Evolutionary conservation across 176 grass and related monocot species (phyloP), one percentile per base, ranked within the genome.

Genomic region (Echinochloa phyllopogon): DNA sequence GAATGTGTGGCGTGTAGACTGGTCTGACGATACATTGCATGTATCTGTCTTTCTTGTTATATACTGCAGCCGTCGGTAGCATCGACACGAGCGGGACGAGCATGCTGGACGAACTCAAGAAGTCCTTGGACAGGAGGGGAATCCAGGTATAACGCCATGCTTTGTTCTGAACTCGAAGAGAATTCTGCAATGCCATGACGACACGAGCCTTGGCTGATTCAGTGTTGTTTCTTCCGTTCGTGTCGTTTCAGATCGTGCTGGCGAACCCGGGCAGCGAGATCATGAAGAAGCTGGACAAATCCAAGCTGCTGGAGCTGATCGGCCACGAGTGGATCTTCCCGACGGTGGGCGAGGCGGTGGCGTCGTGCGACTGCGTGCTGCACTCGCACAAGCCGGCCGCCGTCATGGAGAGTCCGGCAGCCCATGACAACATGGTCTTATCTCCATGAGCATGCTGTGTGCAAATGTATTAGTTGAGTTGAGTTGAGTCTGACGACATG

Each of bases 321-420:
- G 90, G 94, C 8, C 89, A 92, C 64, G 94, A 99, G 36, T 96
- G 94, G 94, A 88, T 99, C 51, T 99, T 99, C 76, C 93, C 94
- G 55, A 99, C 91, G 6, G 88, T 99, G 9, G 88, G 82, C 3
- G 96, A 96, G 27, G 94, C 96, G 0, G 94, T 96, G 43, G 41
- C 80, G 7, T 86, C 88, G n/a, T 95, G 93, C 48, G 80, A 88
- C 69, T 96, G 85, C 23, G 65, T 88, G 84, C 48, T 93, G 51
- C 94, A 94, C 73, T 87, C 86, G n/a, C 86, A 85, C 44, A 91
- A 96, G 64, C 84, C 89, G 4, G 66, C 65, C 14, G 11, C 43
- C 8, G 60, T 59, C 42, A 51, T 16, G 16, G 86, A 82, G 39
- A 65, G 67, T 40, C 50, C 36, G 5, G 37, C 47, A 43, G 20